Base-by-base conservation (phyloP, 2,329 filamentous ascomycete species). In the Exophiala mesophila region DNA sequence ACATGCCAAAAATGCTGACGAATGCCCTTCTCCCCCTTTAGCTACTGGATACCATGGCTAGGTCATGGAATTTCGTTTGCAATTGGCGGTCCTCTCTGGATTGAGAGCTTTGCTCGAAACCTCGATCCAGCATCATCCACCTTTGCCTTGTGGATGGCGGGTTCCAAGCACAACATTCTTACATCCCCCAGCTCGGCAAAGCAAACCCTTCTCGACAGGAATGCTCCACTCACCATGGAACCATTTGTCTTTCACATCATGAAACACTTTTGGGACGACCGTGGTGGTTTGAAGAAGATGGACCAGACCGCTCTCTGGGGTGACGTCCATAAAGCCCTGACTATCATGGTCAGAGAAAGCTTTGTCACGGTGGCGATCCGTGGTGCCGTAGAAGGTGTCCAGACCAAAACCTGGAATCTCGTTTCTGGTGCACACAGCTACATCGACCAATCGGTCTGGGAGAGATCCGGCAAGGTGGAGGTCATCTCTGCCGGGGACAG, bases 401-500 rank as follows among this genome's bases (percentile, higher is more conserved):
- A 72, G 46, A 57, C 61, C 5, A 65, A 70, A 13, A 65, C 76
- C 8, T 72, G 74, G 3, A 73, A 77, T 39, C 59, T 84, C 23
- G 69, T 82, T 28, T 78, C 77, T 1, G 81, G 80, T 53, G 71
- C 70, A 26, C 65, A 70, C 5, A 80, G 76, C 13, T 63, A 71
- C 2, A 76, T 83, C 17, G 80, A 84, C 54, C 76, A 82, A 47
- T 69, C 71, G 53, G 65, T 67, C 2, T 83, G 80, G 80, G 80
- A 84, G 56, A 71, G 76, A 23, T 63, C 59, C n/a, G 70, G 65
- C 13, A 60, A 67, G 7, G 64, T 74, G 1, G 60, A 62, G 2
- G 59, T 68, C 7, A 57, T 65, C 3, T 70, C 72, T 12, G 52
- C 63, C 2, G 29, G 39, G 15, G 54, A 56, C 23, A 47, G 57